Percentiles rank a stretch among this genome's conserved stretches.
Evolutionary conservation across 768 basidiomycete genomes (phyloP).

Genomic region (Lepiota venenata): DNA sequence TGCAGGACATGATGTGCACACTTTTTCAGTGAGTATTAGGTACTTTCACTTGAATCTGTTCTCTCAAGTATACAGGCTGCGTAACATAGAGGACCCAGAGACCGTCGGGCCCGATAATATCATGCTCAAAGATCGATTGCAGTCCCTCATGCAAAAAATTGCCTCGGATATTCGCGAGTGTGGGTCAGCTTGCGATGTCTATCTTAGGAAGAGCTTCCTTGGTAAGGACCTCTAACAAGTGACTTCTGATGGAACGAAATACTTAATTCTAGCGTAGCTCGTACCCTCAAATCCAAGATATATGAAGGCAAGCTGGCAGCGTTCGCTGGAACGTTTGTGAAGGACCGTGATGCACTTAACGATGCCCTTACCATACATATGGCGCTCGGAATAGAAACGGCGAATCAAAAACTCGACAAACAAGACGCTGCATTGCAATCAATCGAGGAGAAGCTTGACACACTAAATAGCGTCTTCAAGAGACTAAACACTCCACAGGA

Average conservation of each 20-base stretch:
- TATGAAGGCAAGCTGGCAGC: constrained; percentile 37
- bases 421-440: constrained; percentile 16
- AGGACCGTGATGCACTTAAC: constrained; percentile 31
- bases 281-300: constrained; percentile 28
- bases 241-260: too few relatives aligned
- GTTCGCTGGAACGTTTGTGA: constrained; percentile 28
- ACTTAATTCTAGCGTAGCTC: constrained; percentile 21
- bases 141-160: constrained; percentile 23
- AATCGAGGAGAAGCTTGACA: constrained; percentile 29
- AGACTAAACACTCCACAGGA: constrained; percentile 37
- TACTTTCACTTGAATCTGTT: not conserved
- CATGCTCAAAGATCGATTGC: constrained; percentile 26
- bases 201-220: constrained; percentile 39
- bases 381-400: constrained; percentile 30
- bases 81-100: constrained; percentile 21
- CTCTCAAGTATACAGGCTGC: constrained; percentile 21
- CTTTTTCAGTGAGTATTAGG: constrained; percentile 38
- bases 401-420: constrained; percentile 26
- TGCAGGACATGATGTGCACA: constrained; percentile 45
- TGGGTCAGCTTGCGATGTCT: constrained; percentile 42
- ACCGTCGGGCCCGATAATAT: constrained; percentile 28
- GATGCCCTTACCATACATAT: constrained; percentile 36
- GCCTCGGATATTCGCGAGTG: constrained; percentile 39
- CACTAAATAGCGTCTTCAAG: constrained; percentile 30
- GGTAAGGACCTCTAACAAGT: constrained; percentile 20